phyloP scores from a whole-genome alignment of 306 rosid genomes.

The Crotalaria pallida region DNA sequence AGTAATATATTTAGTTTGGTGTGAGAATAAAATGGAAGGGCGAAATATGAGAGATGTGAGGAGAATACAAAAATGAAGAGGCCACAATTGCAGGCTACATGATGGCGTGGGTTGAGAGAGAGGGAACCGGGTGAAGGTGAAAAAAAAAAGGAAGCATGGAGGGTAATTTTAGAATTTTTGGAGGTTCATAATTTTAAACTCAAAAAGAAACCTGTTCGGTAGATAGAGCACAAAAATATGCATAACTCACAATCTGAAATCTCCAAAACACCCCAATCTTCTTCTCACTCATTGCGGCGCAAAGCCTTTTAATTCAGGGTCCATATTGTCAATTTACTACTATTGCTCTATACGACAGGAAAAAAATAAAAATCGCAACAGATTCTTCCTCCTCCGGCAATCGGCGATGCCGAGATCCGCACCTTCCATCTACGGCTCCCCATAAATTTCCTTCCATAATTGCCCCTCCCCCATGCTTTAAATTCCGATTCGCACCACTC shows the following conservation, averaged over 20 bases:
- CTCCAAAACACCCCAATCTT: conserved; percentile 6
- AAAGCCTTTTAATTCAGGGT: background rate
- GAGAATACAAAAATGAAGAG: no score
- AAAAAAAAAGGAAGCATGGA: no score
- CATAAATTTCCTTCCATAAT: conserved; percentile 7
- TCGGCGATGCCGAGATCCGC: background rate
- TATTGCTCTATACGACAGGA: background rate
- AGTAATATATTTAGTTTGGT: no score
- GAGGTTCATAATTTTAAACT: no score
- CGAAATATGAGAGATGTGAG: no score
- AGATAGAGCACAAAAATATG: background rate
- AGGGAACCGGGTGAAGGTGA: no score
- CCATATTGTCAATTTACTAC: conserved; percentile 2
- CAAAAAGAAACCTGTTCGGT: background rate
- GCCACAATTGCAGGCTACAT: no score
- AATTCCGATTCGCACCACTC: background rate
- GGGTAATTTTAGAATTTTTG: no score
- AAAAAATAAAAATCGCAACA: background rate
- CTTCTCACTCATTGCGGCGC: background rate
- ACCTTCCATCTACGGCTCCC: conserved; percentile 7
- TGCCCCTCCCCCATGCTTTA: conserved; percentile 4
- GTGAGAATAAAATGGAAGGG: no score
- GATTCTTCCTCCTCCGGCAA: background rate
- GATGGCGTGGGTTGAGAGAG: no score
- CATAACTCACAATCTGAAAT: background rate